Base-by-base conservation (phyloP, 257 asterid species). In the Plectranthus barbatus region DNA sequence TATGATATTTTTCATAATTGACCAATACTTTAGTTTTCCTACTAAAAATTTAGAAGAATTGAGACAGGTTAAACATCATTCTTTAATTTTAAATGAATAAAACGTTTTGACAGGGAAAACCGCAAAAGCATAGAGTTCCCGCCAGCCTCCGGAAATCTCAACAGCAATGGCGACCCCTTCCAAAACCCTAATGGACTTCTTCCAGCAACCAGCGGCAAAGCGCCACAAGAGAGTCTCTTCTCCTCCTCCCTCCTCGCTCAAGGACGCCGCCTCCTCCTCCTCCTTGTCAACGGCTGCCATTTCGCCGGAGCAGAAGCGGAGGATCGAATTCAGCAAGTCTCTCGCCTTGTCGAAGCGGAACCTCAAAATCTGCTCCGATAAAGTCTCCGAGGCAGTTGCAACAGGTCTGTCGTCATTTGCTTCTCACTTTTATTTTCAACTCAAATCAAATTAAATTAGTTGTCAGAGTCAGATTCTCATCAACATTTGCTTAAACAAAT, bases 191-290 rank as follows among this genome's bases (percentile, higher is more conserved):
- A 56, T 73, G 80, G 96, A 91, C 63, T 71, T 81, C 59, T 80
- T 80, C 74, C 86, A 81, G 78, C 85, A 74, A 71, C 98, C 98
- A 29, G 64, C 91, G 40, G 80, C 90, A 40, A 91, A 91, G 76
- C 98, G 98, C 56, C 78, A 72, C 67, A 88, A 83, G 79, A 68
- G 69, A 49, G 74, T 29, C 64, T 74, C 81, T 48, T 71, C 84
- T 20, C 69, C 78, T 10, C 68, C 82, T 6, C 49, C 56, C 44
- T 62, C 91, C 2, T 37, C 80, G 7, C 55, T 40, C 41, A 71
- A 72, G 36, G 72, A 57, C 49, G 52, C 72, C 9, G 56, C 42
- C 60, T 26, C 31, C 31, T 26, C 31, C 5, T 26, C 72, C 7
- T 45, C 76, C 24, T 44, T 60, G 13, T 54, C 86, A 7, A 20